phyloP scores from a whole-genome alignment of 140 eudicot genomes.

The Artemisia princeps region DNA sequence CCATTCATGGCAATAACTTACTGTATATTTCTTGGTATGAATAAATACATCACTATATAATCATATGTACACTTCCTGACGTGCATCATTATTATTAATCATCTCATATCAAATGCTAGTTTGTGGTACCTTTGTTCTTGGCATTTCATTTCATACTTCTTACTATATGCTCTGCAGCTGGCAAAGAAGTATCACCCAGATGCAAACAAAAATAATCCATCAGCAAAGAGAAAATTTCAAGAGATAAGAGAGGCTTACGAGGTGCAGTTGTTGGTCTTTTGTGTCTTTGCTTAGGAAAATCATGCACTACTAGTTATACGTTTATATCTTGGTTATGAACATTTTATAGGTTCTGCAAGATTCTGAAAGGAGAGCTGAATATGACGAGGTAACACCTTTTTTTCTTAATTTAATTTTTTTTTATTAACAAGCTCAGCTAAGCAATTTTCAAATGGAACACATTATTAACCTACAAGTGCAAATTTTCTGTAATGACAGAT shows the following conservation, averaged over 20 bases:
- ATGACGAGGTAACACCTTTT: conserved; percentile 56
- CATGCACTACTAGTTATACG: background rate
- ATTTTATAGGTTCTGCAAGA: conserved; percentile 61
- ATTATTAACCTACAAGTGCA: background rate
- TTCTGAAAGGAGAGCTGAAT: conserved; percentile 69
- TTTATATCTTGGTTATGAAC: conserved; percentile 11
- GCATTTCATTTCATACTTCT: conserved; percentile 1
- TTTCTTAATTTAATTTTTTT: conserved; percentile 15
- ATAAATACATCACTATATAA: too few species aligned
- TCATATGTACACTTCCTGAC: too few species aligned
- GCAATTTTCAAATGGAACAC: conserved; percentile 14
- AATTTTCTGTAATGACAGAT: conserved; percentile 30
- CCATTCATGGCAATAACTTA: too few species aligned
- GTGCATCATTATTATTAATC: too few species aligned
- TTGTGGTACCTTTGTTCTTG: conserved; percentile 4
- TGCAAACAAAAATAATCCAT: conserved; percentile 67
- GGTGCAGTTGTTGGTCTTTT: conserved; percentile 36
- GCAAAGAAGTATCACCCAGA: conserved; percentile 94
- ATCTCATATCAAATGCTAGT: background rate
- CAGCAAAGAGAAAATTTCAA: conserved; percentile 84
- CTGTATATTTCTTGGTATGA: too few species aligned
- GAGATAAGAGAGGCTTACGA: conserved; percentile 97
- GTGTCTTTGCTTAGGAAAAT: background rate
- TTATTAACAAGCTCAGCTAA: background rate
- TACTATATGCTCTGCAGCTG: conserved; percentile 44